These are phyloP conservation scores for Carex scoparia DNA, from an alignment of 176 grass and related monocot species.

Conservation along the genomic window DNA sequence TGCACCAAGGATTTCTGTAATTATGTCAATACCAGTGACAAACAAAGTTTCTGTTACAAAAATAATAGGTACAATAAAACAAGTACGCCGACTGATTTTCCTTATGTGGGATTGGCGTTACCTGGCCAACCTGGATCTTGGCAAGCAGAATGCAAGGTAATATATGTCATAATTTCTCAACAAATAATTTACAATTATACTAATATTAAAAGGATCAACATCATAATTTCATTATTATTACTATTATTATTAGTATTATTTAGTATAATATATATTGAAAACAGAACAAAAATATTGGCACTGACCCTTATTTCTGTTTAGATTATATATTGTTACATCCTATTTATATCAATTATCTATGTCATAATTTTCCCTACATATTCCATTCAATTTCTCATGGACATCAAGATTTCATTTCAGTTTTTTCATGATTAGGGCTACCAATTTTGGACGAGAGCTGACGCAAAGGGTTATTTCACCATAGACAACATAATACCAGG, in stretches of 20 bases:
- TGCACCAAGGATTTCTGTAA: not conserved
- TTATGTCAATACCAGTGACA: not conserved
- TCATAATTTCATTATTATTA: not conserved
- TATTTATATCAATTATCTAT: not conserved
- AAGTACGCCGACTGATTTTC: not conserved
- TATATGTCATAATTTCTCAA: not conserved
- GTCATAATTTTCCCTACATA: not conserved
- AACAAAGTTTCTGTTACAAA: not conserved
- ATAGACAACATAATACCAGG: conserved; percentile 44
- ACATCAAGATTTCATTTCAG: not conserved
- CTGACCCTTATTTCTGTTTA: not conserved
- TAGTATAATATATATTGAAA: not conserved
- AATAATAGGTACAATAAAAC: conserved; percentile 2
- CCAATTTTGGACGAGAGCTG: conserved; percentile 63
- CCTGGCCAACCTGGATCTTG: conserved; percentile 44
- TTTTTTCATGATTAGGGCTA: conserved; percentile 32
- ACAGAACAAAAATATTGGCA: not conserved
- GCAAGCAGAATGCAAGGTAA: conserved; percentile 50
- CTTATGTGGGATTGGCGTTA: conserved; percentile 48
- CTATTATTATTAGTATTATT: not conserved
- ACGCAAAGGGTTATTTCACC: conserved; percentile 33
- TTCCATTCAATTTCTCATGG: not conserved
- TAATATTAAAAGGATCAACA: not conserved
- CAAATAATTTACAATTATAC: not conserved
- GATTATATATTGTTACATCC: not conserved